Evolutionary conservation across 805 yeast genomes (phyloP), one percentile per base, ranked within the genome.

Genomic region (Myxozyma sirexii): DNA sequence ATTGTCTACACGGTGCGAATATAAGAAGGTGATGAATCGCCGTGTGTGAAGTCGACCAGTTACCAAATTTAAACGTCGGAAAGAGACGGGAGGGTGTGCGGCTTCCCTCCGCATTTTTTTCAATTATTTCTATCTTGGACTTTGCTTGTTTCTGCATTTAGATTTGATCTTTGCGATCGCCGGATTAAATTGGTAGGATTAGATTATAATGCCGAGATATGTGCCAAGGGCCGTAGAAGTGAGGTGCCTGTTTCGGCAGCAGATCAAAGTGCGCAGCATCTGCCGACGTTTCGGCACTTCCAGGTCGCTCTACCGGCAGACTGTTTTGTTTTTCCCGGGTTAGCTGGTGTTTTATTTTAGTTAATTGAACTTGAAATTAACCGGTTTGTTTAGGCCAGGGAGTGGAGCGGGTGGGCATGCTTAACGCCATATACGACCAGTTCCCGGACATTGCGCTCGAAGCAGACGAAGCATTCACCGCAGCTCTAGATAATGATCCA

Each of bases 321-420:
- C 48, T 4, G 57, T 38, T 15, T 19, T 53, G 17, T 53, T 53
- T 41, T 53, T 53, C 44, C 57, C 57, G 13, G 57, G 57, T 44
- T 13, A 7, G 33, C 33, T 29, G 21, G 49, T 42, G 13, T 15
- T 39, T 26, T 38, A 17, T 19, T 19, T 21, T 5, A 17, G 35
- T 2, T 15, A 48, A 37, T 19, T 17, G n/a, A 27, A n/a, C 4
- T 6, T 15, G 15, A 15, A 12, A n/a, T 24, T 35, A 4, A 37
- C 15, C 7, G 15, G 19, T n/a, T 38, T 15, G 31, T 23, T 8
- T n/a, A 19, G 63, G 63, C 27, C 63, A 59, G 29, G 63, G 60
- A 12, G 21, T 43, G 5, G 60, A 59, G 27, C 21, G 47, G 6
- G 38, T 49, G 21, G 63, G 60, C 1, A 59, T 59, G 60, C 56